Percentiles rank a stretch among this genome's conserved stretches.
Conservation (phyloP, 2,329 filamentous ascomycete genomes). For the Ustilaginoidea virens region DNA sequence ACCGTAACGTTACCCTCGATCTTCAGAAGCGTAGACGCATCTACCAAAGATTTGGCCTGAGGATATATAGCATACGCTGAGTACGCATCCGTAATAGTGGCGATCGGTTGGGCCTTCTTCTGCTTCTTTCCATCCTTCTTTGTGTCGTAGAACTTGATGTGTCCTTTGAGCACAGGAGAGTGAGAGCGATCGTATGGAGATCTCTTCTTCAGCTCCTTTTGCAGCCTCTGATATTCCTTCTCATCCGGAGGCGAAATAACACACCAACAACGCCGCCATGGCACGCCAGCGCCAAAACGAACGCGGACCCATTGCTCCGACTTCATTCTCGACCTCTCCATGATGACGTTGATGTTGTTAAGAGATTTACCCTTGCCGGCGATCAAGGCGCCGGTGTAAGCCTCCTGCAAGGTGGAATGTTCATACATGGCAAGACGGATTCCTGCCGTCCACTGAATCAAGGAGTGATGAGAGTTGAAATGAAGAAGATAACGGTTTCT, state of each 20-base stretch:
- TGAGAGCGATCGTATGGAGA: constrained; percentile 67
- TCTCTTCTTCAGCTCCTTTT: constrained; percentile 69
- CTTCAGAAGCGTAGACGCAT: constrained; percentile 87
- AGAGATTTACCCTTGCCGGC: constrained; percentile 81
- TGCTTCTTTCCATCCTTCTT: constrained; percentile 62
- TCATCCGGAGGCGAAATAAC: constrained; percentile 86
- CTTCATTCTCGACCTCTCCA: constrained; percentile 63
- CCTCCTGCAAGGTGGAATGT: constrained; percentile 82
- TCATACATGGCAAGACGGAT: constrained; percentile 93
- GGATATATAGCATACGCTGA: constrained; percentile 93
- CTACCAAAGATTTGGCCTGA: constrained; percentile 82
- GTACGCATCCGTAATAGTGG: constrained; percentile 79
- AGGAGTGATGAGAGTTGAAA: constrained; percentile 85
- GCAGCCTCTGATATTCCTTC: constrained; percentile 72
- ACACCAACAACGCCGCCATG: constrained; percentile 95
- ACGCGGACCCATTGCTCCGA: constrained; percentile 92
- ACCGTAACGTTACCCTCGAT: constrained; percentile 84
- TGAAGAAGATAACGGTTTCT: constrained; percentile 91
- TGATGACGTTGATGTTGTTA: constrained; percentile 81
- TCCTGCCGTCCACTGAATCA: constrained; percentile 90
- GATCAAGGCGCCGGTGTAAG: constrained; percentile 89
- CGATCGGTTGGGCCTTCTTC: constrained; percentile 82
- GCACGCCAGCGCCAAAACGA: constrained; percentile 86
- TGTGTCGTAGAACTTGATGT: constrained; percentile 89
- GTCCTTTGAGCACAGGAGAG: constrained; percentile 57